Evolutionary conservation across 192 early-diverging fungal species (phyloP).

Genomic region (Chytriomyces sp.): DNA sequence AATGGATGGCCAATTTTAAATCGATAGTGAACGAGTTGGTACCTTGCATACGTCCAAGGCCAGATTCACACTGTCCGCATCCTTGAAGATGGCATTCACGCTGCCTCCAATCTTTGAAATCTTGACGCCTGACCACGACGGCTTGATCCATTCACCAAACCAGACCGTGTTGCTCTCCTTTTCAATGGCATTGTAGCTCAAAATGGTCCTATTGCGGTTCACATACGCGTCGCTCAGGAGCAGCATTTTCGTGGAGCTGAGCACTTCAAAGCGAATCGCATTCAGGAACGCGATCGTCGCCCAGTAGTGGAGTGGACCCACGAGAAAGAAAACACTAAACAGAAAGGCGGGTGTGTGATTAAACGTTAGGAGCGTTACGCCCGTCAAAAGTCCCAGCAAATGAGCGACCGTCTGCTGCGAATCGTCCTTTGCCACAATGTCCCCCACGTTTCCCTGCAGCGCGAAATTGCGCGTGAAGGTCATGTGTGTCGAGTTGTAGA

Average conservation of each 20-base stretch:
- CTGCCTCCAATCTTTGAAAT: conserved; percentile 50
- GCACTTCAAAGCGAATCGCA: conserved; percentile 67
- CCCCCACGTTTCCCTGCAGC: conserved; percentile 68
- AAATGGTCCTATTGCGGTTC: conserved; percentile 43
- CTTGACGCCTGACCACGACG: conserved; percentile 33
- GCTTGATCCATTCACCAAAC: conserved; percentile 63
- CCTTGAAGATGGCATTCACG: conserved; percentile 47
- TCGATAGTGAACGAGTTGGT: conserved; percentile 4
- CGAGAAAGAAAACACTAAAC: conserved; percentile 52
- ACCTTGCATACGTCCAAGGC: conserved; percentile 47
- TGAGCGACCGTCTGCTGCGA: conserved; percentile 70
- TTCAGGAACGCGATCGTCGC: conserved; percentile 56
- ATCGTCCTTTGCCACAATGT: conserved; percentile 74
- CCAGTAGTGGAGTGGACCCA: conserved; percentile 61
- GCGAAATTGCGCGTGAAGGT: conserved; percentile 72
- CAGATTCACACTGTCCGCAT: conserved; percentile 36
- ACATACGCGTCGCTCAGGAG: conserved; percentile 56
- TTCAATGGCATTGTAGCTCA: conserved; percentile 44
- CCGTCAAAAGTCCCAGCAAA: conserved; percentile 61
- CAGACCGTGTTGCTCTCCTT: conserved; percentile 40
- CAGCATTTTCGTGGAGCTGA: conserved; percentile 63
- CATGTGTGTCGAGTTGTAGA: conserved; percentile 71
- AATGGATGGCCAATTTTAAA: not conserved
- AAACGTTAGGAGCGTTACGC: conserved; percentile 57
- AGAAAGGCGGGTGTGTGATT: conserved; percentile 60